Conservation (phyloP, 2,329 filamentous ascomycete species). For the Fusarium mexicanum region DNA sequence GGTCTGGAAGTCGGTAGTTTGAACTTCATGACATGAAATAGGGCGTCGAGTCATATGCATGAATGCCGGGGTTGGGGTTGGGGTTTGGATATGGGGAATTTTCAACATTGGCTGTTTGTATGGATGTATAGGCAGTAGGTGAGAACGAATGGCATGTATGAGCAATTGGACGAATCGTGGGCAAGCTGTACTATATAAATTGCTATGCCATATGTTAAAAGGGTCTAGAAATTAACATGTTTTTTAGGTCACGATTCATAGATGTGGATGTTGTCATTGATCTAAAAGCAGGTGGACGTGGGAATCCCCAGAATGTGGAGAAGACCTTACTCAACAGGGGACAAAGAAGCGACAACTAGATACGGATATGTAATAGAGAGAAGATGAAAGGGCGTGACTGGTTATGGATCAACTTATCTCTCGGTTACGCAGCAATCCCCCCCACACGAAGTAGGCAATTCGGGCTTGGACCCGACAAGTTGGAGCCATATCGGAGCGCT, state of each 20-base stretch:
- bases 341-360: conserved; percentile 15
- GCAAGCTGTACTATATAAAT: neutral
- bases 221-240: neutral
- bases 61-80: neutral
- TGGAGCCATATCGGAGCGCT: conserved; percentile 20
- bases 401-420: conserved; percentile 6
- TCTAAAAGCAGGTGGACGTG: neutral
- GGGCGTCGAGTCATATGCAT: conserved; percentile 10
- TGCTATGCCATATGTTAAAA: neutral
- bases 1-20: neutral
- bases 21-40: conserved; percentile 16
- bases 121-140: neutral
- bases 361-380: conserved; percentile 11
- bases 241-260: neutral
- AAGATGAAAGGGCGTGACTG: conserved; percentile 5
- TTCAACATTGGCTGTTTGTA: neutral
- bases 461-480: conserved; percentile 14
- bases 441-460: conserved; percentile 22
- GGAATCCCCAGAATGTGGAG: conserved; percentile 21
- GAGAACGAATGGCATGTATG: neutral
- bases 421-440: conserved; percentile 5
- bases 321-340: conserved; percentile 10
- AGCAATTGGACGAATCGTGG: neutral
- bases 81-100: neutral
- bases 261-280: neutral